Evolutionary conservation across 2,329 filamentous ascomycete genomes (phyloP), one percentile per base, ranked within the genome.

Genomic region (Simplicillium sp.): DNA sequence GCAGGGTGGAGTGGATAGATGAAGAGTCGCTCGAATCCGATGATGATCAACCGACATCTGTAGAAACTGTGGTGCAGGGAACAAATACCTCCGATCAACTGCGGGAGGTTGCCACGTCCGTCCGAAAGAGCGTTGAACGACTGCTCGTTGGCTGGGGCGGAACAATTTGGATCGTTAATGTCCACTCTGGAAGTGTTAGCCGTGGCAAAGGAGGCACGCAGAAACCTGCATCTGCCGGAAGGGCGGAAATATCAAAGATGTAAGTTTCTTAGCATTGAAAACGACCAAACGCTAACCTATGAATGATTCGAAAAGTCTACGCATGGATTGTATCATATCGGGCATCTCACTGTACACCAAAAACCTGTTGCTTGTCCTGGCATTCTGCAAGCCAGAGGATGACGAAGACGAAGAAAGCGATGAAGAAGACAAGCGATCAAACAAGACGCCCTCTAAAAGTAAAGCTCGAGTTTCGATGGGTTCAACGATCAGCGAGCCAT

Each of bases 291-390:
- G 35, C 59, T 64, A 50, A 64, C 57, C 17, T n/a, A 47, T 38
- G 18, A 18, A 9, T 25, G 6, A 25, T 25, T 25, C 5, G 5
- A 25, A 14, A 49, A 89, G 84, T 64, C 77, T 97, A 64, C 85
- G 88, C 55, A 94, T 92, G 64, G 92, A 98, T 67, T 97, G 92
- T 70, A 88, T 95, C 60, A 87, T 98, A 69, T 95, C 92, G 58
- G 92, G 92, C 54, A 84, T 98, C 62, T 94, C 90, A 49, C 74
- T 98, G 64, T 97, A 96, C 79, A 95, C 88, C 58, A 87, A 87
- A 58, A 92, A 79, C 57, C 73, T 95, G 51, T 74, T 98, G 61
- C 77, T 95, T 53, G 84, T 97, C 54, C 82, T 98, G 65, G 89
- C 89, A 56, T 96, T 94, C 64, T 81, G 88, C 54, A 82, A 82